phyloP scores from a whole-genome alignment of 2,329 filamentous ascomycete species.

The Venturia carpophila region DNA sequence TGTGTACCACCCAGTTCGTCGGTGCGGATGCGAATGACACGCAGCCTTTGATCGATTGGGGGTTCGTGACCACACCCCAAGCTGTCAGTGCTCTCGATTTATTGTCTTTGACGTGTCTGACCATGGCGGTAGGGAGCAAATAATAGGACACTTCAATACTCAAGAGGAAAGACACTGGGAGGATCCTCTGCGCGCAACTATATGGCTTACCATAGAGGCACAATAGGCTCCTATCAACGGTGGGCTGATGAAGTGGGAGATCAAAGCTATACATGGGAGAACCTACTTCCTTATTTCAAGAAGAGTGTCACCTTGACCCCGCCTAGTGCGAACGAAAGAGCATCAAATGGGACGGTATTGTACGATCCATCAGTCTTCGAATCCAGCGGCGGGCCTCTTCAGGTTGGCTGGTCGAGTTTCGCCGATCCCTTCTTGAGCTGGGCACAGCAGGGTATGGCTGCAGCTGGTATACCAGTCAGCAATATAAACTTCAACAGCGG shows the following conservation, averaged over 20 bases:
- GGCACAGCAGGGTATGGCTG: slow-evolving; percentile 20
- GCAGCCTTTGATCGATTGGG: slow-evolving; percentile 27
- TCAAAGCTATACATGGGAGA: slow-evolving; percentile 26
- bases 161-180: slow-evolving; percentile 26
- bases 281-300: slow-evolving; percentile 27
- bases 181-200: slow-evolving; percentile 17
- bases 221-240: slow-evolving; percentile 14
- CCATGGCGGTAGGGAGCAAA: neutral
- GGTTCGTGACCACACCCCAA: slow-evolving; percentile 27
- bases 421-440: slow-evolving; percentile 11
- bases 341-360: slow-evolving; percentile 24
- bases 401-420: slow-evolving; percentile 9
- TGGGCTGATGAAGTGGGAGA: slow-evolving; percentile 30
- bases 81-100: neutral
- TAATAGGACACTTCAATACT: slow-evolving; percentile 23
- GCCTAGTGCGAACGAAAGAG: slow-evolving; percentile 25
- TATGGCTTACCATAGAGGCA: slow-evolving; percentile 17
- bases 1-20: neutral
- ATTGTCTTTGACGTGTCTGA: neutral
- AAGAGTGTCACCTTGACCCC: slow-evolving; percentile 26
- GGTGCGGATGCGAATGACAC: slow-evolving; percentile 19
- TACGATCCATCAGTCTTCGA: slow-evolving; percentile 20
- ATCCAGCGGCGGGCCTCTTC: slow-evolving; percentile 12
- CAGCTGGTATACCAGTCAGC: slow-evolving; percentile 23
- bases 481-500: slow-evolving; percentile 22